A percentile compares a stretch with the other conserved stretches of the same genome.
phyloP scores from a whole-genome alignment of 768 basidiomycete species.

The Termitomyces sp. region DNA sequence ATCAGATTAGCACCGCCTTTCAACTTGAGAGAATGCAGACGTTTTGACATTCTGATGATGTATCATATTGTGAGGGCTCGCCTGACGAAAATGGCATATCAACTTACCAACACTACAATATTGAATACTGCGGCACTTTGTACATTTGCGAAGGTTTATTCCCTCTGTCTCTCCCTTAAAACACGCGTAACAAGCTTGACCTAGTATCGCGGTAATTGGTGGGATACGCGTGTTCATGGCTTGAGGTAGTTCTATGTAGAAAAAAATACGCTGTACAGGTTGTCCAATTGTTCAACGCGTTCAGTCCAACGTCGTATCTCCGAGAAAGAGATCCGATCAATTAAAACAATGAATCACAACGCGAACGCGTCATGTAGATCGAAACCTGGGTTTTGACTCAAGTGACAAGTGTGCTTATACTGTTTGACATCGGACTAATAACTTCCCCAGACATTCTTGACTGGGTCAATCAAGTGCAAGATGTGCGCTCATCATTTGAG shows the following conservation, averaged over 20 bases:
- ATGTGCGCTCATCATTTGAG: too few species aligned
- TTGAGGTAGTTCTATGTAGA: neutral
- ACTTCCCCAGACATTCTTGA: too few species aligned
- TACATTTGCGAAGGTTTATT: slow-evolving; percentile 22
- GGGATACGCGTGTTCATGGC: neutral
- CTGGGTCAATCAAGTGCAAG: too few species aligned
- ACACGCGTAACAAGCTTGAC: slow-evolving; percentile 28
- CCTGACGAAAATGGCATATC: neutral
- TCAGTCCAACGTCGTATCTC: neutral
- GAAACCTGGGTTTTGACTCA: too few species aligned
- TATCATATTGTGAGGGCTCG: neutral
- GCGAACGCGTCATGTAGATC: neutral
- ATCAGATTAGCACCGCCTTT: neutral
- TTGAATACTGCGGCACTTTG: slow-evolving; percentile 24
- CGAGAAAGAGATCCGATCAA: neutral
- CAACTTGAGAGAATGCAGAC: slow-evolving; percentile 6
- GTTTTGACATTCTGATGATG: slow-evolving; percentile 25
- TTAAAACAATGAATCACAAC: neutral
- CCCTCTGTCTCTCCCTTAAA: slow-evolving; percentile 15
- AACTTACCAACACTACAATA: slow-evolving; percentile 26
- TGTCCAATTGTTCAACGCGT: too few species aligned
- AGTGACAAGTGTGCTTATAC: too few species aligned
- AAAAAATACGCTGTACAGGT: too few species aligned
- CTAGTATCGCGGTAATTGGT: neutral
- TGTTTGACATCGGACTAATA: too few species aligned